Conservation (phyloP, 345 rosid genomes). For the Gossypium rotundifolium region DNA sequence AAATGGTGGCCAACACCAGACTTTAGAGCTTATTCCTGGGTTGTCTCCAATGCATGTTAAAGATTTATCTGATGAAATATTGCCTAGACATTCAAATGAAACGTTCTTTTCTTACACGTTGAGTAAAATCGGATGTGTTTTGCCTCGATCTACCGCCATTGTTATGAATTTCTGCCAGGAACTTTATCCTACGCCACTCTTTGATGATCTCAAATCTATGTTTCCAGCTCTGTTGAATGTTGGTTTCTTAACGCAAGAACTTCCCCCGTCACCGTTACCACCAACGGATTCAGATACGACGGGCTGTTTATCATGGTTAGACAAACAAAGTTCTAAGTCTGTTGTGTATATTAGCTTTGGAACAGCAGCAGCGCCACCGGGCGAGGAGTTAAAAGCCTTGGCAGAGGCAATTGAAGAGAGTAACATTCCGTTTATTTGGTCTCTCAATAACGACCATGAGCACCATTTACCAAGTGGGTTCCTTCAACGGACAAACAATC, state of each 20-base stretch:
- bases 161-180: constrained; percentile 45
- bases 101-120: constrained; percentile 32
- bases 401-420: constrained; percentile 46
- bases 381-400: constrained; percentile 37
- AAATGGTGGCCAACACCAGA: constrained; percentile 6
- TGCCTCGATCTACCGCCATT: constrained; percentile 39
- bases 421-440: constrained; percentile 47
- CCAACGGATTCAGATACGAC: constrained; percentile 24
- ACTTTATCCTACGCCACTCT: constrained; percentile 29
- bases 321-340: constrained; percentile 26
- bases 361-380: constrained; percentile 29
- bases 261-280: neutral
- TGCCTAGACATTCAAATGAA: constrained; percentile 18
- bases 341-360: constrained; percentile 65
- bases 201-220: constrained; percentile 31
- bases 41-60: constrained; percentile 28
- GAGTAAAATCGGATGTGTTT: constrained; percentile 25
- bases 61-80: constrained; percentile 46
- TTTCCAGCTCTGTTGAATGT: constrained; percentile 30
- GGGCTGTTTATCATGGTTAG: constrained; percentile 55
- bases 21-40: constrained; percentile 38
- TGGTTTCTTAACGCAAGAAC: constrained; percentile 27
- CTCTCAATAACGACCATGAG: constrained; percentile 23
- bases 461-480: constrained; percentile 32
- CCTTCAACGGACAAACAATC: constrained; percentile 25